Base-by-base conservation (phyloP, 768 basidiomycete species). In the Trametes cubensis region DNA sequence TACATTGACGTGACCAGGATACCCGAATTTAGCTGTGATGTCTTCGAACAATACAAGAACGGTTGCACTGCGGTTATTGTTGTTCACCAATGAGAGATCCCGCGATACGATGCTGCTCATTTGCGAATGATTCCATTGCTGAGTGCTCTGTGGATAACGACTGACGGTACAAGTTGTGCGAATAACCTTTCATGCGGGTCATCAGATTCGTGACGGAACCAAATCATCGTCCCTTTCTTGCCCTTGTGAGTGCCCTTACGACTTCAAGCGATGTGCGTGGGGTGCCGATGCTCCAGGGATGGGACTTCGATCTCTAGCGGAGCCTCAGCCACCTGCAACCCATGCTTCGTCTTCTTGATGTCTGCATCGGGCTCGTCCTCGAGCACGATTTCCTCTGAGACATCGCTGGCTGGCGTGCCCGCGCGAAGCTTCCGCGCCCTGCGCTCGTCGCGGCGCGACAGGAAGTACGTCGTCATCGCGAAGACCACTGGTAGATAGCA, bases 391-490 rank as follows among this genome's bases (percentile, higher is more conserved):
- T 58, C 62, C 6, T 63, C 62, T 2, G 61, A 62, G 34, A 54
- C 58, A 21, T 64, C 63, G 49, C 63, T 64, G 6, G 39, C 23
- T 0, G 46, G 42, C 10, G 55, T 54, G 26, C 48, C 56, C 20
- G 20, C 54, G 2, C 54, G 46, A 13, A 17, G 46, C 62, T 60
- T 52, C 15, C 26, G 46, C 10, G 66, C 70, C 18, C 60, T 64
- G 23, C 73, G 69, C 38, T 68, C 62, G 60, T 75, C 74, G 17
- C 74, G 69, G 6, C 64, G 65, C 48, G 69, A 68, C 21, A 75
- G 61, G 51, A 58, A 67, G 6, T 67, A 55, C 3, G 71, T 71
- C 1, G 64, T 15, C 51, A 75, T 61, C 15, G 72, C 72, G 41
- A 72, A 70, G 39, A 38, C 65, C 51, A 75, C 73, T 75, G 54